Evolutionary conservation across 2,329 filamentous ascomycete species (phyloP).

Genomic region (Cladosporium oxysporum): DNA sequence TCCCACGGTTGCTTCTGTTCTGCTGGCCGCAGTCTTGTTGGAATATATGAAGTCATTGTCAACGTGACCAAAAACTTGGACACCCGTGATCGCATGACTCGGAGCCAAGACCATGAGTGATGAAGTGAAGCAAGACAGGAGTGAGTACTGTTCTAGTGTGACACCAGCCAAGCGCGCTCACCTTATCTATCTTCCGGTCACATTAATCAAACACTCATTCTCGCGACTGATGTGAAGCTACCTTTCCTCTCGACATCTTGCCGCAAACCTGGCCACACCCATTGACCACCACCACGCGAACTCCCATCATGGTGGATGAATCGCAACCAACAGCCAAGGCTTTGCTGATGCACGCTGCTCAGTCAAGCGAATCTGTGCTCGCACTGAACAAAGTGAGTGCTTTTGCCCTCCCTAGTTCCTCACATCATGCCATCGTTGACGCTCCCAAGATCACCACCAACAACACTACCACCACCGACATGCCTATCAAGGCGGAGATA

Average conservation of each 20-base stretch:
- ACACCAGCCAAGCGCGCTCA: background rate
- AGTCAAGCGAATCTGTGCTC: background rate
- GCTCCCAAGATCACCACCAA: background rate
- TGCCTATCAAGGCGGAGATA: background rate
- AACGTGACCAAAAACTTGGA: background rate
- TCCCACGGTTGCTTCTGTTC: too few relatives aligned
- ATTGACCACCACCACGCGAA: too few relatives aligned
- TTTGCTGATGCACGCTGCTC: background rate
- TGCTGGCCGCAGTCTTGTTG: background rate
- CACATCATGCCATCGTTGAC: background rate
- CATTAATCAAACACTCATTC: background rate
- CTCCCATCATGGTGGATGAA: background rate
- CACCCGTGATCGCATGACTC: background rate
- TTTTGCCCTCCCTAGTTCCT: background rate
- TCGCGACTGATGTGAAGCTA: background rate
- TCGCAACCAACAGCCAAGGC: background rate
- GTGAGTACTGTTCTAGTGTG: background rate
- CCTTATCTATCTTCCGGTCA: too few relatives aligned
- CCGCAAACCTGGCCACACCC: too few relatives aligned
- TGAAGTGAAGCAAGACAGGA: background rate
- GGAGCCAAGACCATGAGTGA: background rate
- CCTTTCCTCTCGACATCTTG: too few relatives aligned
- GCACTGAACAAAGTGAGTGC: background rate
- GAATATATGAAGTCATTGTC: background rate
- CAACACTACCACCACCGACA: background rate